Percentiles rank a stretch among this genome's conserved stretches.
These are phyloP conservation scores for Papiliotrema fonsecae DNA, from an alignment of 1,284 basidiomycete species.

Conservation along the genomic window DNA sequence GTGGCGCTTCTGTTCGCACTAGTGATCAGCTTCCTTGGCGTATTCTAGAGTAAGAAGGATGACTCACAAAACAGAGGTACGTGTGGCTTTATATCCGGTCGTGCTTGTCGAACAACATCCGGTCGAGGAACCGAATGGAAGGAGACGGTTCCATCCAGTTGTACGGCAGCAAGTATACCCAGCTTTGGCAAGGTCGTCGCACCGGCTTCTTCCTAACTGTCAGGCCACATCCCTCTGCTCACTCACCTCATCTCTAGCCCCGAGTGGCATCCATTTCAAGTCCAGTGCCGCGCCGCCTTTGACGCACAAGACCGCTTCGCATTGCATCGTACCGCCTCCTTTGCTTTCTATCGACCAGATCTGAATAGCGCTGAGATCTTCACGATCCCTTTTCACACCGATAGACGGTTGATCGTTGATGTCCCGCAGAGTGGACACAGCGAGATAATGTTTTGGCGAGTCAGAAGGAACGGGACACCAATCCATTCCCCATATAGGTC, in stretches of 20 bases:
- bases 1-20: constrained; percentile 54
- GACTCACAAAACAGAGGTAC: constrained; percentile 11
- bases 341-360: constrained; percentile 42
- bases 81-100: constrained; percentile 31
- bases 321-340: constrained; percentile 16
- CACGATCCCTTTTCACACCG: constrained; percentile 19
- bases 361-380: constrained; percentile 37
- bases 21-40: constrained; percentile 38
- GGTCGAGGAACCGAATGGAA: constrained; percentile 75
- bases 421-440: constrained; percentile 64
- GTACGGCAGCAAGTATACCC: constrained; percentile 73
- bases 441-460: constrained; percentile 64
- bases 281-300: constrained; percentile 69
- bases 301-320: constrained; percentile 57
- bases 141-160: constrained; percentile 73
- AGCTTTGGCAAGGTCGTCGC: constrained; percentile 56
- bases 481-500: constrained; percentile 77
- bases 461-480: constrained; percentile 67
- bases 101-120: constrained; percentile 18
- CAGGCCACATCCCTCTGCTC: constrained; percentile 6
- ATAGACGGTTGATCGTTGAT: constrained; percentile 25
- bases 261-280: constrained; percentile 83
- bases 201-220: constrained; percentile 1
- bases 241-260: constrained; percentile 60
- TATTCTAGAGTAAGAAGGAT: constrained; percentile 17